These are phyloP conservation scores for Purshia tridentata DNA, from an alignment of 306 rosid genomes.

Conservation along the genomic window DNA sequence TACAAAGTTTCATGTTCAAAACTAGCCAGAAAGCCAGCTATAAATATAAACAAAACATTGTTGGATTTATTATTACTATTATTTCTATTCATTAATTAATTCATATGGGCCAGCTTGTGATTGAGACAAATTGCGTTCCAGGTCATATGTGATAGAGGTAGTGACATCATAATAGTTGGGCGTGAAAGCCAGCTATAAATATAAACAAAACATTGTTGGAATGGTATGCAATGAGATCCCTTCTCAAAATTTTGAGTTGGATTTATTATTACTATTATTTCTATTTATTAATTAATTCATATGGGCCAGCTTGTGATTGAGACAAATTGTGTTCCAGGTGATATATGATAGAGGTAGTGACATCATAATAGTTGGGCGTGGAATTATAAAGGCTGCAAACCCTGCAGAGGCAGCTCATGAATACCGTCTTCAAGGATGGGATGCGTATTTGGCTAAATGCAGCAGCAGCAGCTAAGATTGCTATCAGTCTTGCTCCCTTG, in stretches of 20 bases:
- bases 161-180: constrained; percentile 87
- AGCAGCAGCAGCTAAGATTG: constrained; percentile 3
- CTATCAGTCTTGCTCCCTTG: neutral
- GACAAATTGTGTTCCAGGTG: constrained; percentile 49
- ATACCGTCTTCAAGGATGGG: constrained; percentile 85
- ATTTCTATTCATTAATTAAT: neutral
- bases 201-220: neutral
- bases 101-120: neutral
- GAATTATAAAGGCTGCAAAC: constrained; percentile 79
- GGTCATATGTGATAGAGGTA: constrained; percentile 85
- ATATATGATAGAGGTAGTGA: constrained; percentile 86
- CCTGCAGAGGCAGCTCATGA: constrained; percentile 73
- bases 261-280: neutral
- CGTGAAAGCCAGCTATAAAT: no score
- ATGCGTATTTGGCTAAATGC: constrained; percentile 67
- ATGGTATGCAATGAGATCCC: neutral
- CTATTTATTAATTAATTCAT: neutral
- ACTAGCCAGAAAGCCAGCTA: constrained; percentile 37
- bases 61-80: neutral
- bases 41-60: no score
- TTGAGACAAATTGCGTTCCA: constrained; percentile 30
- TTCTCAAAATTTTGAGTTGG: neutral
- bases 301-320: neutral
- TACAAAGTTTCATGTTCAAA: neutral
- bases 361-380: constrained; percentile 80